Conservation (phyloP, 768 basidiomycete species). For the Mycena venus region DNA sequence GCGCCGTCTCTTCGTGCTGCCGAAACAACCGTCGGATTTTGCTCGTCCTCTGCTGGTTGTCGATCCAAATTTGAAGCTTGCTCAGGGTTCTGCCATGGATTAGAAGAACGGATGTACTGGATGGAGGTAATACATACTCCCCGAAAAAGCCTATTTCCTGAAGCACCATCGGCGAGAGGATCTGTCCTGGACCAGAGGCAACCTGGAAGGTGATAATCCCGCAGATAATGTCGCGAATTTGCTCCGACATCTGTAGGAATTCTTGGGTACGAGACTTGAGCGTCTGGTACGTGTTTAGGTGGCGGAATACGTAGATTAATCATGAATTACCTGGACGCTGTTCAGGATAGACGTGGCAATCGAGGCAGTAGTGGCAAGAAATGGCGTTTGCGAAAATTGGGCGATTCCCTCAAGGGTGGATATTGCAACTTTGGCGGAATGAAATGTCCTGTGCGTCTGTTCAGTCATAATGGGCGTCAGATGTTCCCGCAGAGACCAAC, state of each 20-base stretch:
- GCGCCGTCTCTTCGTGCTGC: background rate
- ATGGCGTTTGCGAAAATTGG: background rate
- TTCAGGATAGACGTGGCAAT: background rate
- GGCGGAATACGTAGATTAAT: no score
- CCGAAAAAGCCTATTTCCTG: constrained; percentile 1
- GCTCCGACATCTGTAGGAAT: background rate
- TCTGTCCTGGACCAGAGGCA: background rate
- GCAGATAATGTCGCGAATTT: constrained; percentile 1
- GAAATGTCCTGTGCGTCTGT: background rate
- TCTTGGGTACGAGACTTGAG: background rate
- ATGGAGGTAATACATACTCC: no score
- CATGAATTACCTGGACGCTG: background rate
- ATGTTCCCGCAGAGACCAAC: no score
- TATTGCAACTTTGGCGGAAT: background rate
- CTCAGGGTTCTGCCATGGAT: background rate
- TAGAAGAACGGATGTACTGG: background rate
- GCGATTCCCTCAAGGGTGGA: background rate
- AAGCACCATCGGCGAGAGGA: background rate
- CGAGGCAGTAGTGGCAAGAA: background rate
- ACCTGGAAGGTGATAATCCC: background rate
- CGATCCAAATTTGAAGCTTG: background rate
- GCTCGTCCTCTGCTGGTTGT: background rate
- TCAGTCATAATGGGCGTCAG: background rate
- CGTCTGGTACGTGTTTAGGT: no score
- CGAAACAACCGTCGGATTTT: constrained; percentile 9